Evolutionary conservation across 345 rosid genomes (phyloP).

Genomic region (Citrus inodora): DNA sequence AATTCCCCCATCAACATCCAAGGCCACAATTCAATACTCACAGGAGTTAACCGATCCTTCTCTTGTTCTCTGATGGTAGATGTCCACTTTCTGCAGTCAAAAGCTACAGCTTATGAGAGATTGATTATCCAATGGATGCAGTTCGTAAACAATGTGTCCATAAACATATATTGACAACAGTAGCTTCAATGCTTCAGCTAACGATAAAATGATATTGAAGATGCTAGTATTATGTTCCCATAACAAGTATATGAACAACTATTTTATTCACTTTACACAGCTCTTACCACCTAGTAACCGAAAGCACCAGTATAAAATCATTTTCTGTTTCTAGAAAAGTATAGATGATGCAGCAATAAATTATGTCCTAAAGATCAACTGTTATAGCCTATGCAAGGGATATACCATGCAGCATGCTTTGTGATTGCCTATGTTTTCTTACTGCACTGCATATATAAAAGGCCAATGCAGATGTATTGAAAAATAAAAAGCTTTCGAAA

Average conservation of each 20-base stretch:
- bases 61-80: slow-evolving; percentile 76
- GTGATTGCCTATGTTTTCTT: background rate
- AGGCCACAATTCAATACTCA: slow-evolving; percentile 36
- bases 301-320: background rate
- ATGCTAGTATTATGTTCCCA: background rate
- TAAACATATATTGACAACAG: background rate
- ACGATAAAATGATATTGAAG: background rate
- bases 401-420: background rate
- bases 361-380: background rate
- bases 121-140: background rate
- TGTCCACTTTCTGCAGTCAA: slow-evolving; percentile 76
- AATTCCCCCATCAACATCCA: slow-evolving; percentile 10
- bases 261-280: background rate
- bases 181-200: background rate
- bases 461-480: background rate
- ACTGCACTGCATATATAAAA: background rate
- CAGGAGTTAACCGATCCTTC: slow-evolving; percentile 84
- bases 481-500: background rate
- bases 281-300: background rate
- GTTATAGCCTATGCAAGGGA: background rate
- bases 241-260: background rate
- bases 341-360: background rate
- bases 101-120: slow-evolving; percentile 11
- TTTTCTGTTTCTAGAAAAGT: background rate
- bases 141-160: background rate